Conservation (phyloP, 75 land plant species). For the Picea sitchensis region DNA sequence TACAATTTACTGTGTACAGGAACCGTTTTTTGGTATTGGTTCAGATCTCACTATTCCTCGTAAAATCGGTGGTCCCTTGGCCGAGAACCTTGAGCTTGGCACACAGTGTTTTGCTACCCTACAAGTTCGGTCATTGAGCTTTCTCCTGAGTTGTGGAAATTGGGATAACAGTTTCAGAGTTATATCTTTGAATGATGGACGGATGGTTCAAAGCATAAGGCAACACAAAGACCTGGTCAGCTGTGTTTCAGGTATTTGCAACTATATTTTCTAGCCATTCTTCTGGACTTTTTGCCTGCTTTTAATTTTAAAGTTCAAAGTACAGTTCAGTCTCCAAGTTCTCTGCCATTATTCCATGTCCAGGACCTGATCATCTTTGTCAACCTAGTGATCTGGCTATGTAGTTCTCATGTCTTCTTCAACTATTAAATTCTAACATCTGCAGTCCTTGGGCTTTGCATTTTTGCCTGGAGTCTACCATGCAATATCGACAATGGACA, state of each 20-base stretch:
- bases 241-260: constrained; percentile 80
- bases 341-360: background rate
- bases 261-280: background rate
- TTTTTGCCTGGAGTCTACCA: background rate
- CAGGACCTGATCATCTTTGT: background rate
- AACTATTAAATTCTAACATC: background rate
- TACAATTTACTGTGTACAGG: constrained; percentile 43
- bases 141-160: constrained; percentile 81
- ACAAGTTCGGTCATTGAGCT: constrained; percentile 67
- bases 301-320: background rate
- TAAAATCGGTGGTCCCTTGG: constrained; percentile 71
- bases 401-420: background rate
- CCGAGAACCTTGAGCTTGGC: constrained; percentile 67
- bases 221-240: constrained; percentile 96
- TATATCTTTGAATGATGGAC: constrained; percentile 81
- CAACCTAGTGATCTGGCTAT: background rate
- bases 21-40: constrained; percentile 89
- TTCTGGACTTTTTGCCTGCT: background rate
- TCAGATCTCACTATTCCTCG: constrained; percentile 65
- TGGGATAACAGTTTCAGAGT: constrained; percentile 98
- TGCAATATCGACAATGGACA: background rate
- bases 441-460: background rate
- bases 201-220: constrained; percentile 73
- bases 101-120: constrained; percentile 69
- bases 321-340: background rate